Evolutionary conservation across 768 basidiomycete genomes (phyloP).

Genomic region (Aureoboletus auriporus): DNA sequence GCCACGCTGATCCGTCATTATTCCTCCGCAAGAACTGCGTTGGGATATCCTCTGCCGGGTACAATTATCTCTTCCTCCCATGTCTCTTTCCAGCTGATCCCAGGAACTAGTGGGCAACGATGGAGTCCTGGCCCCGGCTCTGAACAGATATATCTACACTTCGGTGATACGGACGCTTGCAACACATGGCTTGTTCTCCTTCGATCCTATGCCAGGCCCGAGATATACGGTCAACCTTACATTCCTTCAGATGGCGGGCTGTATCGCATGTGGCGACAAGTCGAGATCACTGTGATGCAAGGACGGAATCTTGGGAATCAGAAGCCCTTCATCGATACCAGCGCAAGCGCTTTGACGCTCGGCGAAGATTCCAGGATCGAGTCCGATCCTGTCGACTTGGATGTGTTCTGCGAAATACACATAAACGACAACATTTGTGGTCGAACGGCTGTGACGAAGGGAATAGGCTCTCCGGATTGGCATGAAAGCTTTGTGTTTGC

Average conservation of each 20-base stretch:
- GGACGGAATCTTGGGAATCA: slow-evolving; percentile 66
- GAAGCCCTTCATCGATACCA: slow-evolving; percentile 29
- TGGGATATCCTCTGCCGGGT: slow-evolving; percentile 64
- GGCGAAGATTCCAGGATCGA: slow-evolving; percentile 36
- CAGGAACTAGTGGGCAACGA: slow-evolving; percentile 47
- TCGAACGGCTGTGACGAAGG: slow-evolving; percentile 70
- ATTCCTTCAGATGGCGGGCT: slow-evolving; percentile 62
- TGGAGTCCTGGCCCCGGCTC: slow-evolving; percentile 48
- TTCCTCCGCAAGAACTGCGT: slow-evolving; percentile 77
- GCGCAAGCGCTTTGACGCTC: slow-evolving; percentile 23
- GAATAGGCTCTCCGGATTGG: slow-evolving; percentile 70
- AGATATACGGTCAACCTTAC: slow-evolving; percentile 65
- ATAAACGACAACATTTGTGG: slow-evolving; percentile 65
- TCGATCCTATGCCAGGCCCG: slow-evolving; percentile 75
- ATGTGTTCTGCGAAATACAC: slow-evolving; percentile 77
- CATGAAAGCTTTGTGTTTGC: slow-evolving; percentile 72
- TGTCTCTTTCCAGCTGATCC: slow-evolving; percentile 5
- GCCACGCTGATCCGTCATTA: slow-evolving; percentile 68
- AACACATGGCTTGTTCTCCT: slow-evolving; percentile 78
- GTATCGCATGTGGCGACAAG: slow-evolving; percentile 85
- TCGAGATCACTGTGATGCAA: slow-evolving; percentile 69
- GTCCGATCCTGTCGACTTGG: slow-evolving; percentile 56
- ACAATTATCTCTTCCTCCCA: slow-evolving; percentile 16
- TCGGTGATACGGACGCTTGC: slow-evolving; percentile 57
- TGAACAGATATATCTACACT: slow-evolving; percentile 74